A percentile compares a stretch with the other conserved stretches of the same genome.
phyloP scores from a whole-genome alignment of 345 rosid species.

The Eutrema yunnanense region DNA sequence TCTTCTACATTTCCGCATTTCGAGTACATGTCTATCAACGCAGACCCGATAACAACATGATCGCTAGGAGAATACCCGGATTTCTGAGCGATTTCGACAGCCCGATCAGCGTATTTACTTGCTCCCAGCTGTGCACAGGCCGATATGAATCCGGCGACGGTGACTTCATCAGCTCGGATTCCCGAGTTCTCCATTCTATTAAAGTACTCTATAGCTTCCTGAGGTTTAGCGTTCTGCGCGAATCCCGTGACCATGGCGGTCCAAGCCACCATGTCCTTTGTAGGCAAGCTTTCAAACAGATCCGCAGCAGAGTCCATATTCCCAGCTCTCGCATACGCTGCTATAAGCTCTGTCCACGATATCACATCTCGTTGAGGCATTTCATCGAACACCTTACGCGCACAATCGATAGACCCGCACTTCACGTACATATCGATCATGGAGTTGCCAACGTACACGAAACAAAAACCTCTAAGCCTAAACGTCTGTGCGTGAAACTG shows the following conservation, averaged over 20 bases:
- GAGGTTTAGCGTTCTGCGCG: constrained; percentile 67
- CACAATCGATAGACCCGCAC: constrained; percentile 47
- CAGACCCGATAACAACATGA: constrained; percentile 62
- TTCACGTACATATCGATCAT: constrained; percentile 58
- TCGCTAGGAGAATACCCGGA: constrained; percentile 32
- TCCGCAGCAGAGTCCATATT: constrained; percentile 49
- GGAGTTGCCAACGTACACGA: constrained; percentile 54
- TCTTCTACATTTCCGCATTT: constrained; percentile 70
- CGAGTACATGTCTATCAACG: constrained; percentile 77
- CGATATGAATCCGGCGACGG: constrained; percentile 58
- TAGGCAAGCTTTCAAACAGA: constrained; percentile 44
- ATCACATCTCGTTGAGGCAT: constrained; percentile 56
- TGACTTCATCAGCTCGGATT: constrained; percentile 45
- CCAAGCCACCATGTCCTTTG: constrained; percentile 66
- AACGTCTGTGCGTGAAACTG: constrained; percentile 75
- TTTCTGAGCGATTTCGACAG: constrained; percentile 35
- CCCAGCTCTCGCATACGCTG: constrained; percentile 47
- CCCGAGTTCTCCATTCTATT: constrained; percentile 54
- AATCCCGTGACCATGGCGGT: constrained; percentile 74
- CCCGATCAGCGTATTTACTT: constrained; percentile 46
- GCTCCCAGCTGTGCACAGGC: constrained; percentile 82
- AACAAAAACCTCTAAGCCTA: constrained; percentile 56
- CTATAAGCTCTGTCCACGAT: constrained; percentile 65
- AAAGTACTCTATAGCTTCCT: constrained; percentile 55
- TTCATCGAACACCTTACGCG: constrained; percentile 64